These are phyloP conservation scores for Alloascoidea hylecoeti DNA, from an alignment of 805 yeast genomes.

Conservation along the genomic window DNA sequence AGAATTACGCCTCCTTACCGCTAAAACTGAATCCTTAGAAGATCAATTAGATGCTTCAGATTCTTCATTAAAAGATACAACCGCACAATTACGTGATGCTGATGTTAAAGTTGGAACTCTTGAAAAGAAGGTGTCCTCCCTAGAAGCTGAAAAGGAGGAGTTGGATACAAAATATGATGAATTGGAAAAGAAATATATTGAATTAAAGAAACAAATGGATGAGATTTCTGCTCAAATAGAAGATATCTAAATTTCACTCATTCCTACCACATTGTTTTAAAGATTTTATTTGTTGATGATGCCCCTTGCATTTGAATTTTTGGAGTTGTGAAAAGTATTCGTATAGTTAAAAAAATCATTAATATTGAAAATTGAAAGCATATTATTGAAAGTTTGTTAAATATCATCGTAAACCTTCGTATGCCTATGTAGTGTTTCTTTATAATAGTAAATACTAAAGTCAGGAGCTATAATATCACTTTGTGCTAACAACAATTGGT, in stretches of 20 bases:
- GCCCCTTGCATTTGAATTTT: no score
- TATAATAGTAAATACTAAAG: no score
- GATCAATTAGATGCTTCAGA: slow-evolving; percentile 85
- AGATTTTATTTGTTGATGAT: no score
- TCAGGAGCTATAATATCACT: no score
- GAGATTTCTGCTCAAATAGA: slow-evolving; percentile 95
- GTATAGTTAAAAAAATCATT: no score
- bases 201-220: slow-evolving; percentile 87
- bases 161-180: slow-evolving; percentile 88
- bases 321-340: no score
- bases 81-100: slow-evolving; percentile 86
- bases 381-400: no score
- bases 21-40: slow-evolving; percentile 84
- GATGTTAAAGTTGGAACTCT: slow-evolving; percentile 94
- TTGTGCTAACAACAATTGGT: no score
- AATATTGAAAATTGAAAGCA: no score
- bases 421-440: no score
- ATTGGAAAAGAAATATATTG: slow-evolving; percentile 63
- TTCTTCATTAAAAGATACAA: slow-evolving; percentile 81
- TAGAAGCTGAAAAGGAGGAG: slow-evolving; percentile 85
- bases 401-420: no score
- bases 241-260: slow-evolving; percentile 26
- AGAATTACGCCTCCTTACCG: slow-evolving; percentile 82
- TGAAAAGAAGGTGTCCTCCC: slow-evolving; percentile 84
- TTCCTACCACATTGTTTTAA: no score